phyloP scores from a whole-genome alignment of 139 green algal species.

The Penium margaritaceum region DNA sequence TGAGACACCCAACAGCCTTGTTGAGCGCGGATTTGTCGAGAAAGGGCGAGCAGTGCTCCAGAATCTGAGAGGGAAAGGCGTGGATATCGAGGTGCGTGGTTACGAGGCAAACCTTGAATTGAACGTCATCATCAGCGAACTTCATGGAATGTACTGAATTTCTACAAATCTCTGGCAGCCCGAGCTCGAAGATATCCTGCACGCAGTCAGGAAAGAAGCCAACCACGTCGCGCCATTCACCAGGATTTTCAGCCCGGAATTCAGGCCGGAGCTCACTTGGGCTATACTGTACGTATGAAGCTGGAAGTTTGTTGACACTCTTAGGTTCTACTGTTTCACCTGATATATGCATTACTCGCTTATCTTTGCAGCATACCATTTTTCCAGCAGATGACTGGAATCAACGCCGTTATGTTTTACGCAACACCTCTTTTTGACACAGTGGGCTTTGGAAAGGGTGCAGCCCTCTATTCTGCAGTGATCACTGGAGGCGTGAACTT shows the following conservation, averaged over 20 bases:
- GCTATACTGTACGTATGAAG: constrained; percentile 30
- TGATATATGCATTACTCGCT: too few relatives aligned
- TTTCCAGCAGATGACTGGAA: constrained; percentile 64
- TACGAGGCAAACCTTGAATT: too few relatives aligned
- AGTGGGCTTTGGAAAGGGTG: constrained; percentile 42
- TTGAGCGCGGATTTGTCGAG: constrained; percentile 57
- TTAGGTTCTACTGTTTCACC: too few relatives aligned
- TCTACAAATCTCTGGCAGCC: too few relatives aligned
- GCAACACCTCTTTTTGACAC: constrained; percentile 51
- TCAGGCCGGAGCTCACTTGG: constrained; percentile 56
- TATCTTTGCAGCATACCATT: constrained; percentile 48
- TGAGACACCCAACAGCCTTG: constrained; percentile 69
- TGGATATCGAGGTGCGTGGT: too few relatives aligned
- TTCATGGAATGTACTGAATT: too few relatives aligned
- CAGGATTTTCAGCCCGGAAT: constrained; percentile 45
- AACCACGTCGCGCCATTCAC: constrained; percentile 23
- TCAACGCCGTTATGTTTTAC: constrained; percentile 64
- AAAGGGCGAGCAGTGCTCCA: constrained; percentile 51
- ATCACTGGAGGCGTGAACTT: constrained; percentile 59
- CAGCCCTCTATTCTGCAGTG: constrained; percentile 53
- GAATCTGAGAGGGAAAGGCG: constrained; percentile 54
- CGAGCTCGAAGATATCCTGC: neutral
- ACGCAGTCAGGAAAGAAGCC: neutral
- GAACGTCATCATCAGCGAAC: too few relatives aligned
- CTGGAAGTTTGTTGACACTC: too few relatives aligned